Evolutionary conservation across 345 rosid genomes (phyloP).

Genomic region (Sapria himalayana): DNA sequence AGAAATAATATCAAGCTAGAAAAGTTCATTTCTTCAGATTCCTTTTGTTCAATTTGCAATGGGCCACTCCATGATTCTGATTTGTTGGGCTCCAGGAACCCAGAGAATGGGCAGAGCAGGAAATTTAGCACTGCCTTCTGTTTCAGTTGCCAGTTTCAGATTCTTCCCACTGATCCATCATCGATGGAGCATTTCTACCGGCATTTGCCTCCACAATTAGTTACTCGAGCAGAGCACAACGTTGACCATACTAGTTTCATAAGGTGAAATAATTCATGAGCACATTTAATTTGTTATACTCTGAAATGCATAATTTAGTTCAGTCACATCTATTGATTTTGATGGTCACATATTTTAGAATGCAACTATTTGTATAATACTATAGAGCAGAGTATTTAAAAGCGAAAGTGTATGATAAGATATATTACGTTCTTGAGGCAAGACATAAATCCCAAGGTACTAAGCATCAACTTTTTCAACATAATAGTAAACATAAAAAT

Average conservation of each 20-base stretch:
- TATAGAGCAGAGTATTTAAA: too few relatives aligned
- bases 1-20: conserved; percentile 35
- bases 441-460: too few relatives aligned
- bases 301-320: too few relatives aligned
- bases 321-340: too few relatives aligned
- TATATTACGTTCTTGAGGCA: too few relatives aligned
- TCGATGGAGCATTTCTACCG: conserved; percentile 31
- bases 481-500: too few relatives aligned
- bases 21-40: conserved; percentile 52
- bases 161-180: conserved; percentile 46
- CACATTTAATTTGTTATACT: too few relatives aligned
- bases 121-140: conserved; percentile 34
- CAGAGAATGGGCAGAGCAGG: conserved; percentile 7
- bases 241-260: conserved; percentile 15
- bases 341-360: too few relatives aligned
- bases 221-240: conserved; percentile 20
- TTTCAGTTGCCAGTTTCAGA: conserved; percentile 76
- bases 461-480: too few relatives aligned
- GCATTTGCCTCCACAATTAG: conserved; percentile 30
- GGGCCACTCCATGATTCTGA: conserved; percentile 35
- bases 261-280: too few relatives aligned
- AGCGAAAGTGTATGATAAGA: too few relatives aligned
- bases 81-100: conserved; percentile 11
- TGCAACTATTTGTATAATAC: too few relatives aligned
- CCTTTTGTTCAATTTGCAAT: conserved; percentile 62